Base-by-base conservation (phyloP, 345 rosid genomes). In the Populus pruinosa region DNA sequence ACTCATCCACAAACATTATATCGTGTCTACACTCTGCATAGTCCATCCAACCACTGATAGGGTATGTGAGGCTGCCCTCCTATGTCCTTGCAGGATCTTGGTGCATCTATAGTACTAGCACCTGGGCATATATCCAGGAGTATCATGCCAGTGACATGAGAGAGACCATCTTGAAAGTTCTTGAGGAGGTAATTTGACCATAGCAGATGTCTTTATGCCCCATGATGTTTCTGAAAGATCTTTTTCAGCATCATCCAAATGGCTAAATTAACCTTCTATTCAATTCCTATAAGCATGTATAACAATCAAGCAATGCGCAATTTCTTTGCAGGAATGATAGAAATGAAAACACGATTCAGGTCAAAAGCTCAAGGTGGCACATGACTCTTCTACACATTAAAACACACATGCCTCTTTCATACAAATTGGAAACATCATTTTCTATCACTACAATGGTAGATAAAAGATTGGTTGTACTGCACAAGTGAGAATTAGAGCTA, bases 191-290 rank as follows among this genome's bases (percentile, higher is more conserved):
- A 47, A 49, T 36, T 39, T 18, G 44, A 29, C 73, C 59, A 35
- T 55, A 6, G 44, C 14, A 72, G 64, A 63, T 56, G 3, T 27
- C 38, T 72, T 21, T 38, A 72, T 35, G 47, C 66, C 33, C 38
- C 75, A 56, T 72, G 66, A 63, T 59, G 41, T 21, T 2, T 35
- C 44, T 14, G 39, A 27, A 55, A 59, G 64, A n/a, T 59, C 23
- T 47, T 43, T 56, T 72, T 72, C 66, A 72, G 20, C 49, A 49
- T 72, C 73, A 27, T 25, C 5, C 56, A 27, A 70, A 49, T 47
- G 38, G 61, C 38, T 49, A 70, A 3, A 43, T 16, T 38, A 39
- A 23, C 64, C 49, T 13, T 36, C 29, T 36, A 39, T 38, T 68
- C 23, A 33, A 14, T n/a, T 68, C 44, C 18, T 6, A 38, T 12